Base-by-base conservation (phyloP, 306 rosid species). In the Medicago lupulina region DNA sequence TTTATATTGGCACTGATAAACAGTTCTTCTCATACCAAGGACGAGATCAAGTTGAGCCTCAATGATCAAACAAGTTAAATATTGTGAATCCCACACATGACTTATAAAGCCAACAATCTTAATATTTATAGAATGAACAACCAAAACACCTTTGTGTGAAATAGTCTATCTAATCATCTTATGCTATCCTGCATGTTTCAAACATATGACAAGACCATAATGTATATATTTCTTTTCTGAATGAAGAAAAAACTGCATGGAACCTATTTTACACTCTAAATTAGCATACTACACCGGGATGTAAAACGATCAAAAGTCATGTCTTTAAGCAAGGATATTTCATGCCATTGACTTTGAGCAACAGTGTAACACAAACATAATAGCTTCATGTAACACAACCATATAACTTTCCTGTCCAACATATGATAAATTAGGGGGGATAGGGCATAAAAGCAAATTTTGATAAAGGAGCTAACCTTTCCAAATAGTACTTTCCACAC, bases 401-500 rank as follows among this genome's bases (percentile, higher is more conserved):
- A 50, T 41, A 41, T 49, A 61, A 41, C 61, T 70, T 57, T 53
- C 67, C 14, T 40, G 13, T 79, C 43, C 62, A 65, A 74, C 15
- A 6, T 17, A 19, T 6, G 38, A 46, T 62, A 25, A 59, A 58
- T 59, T 41, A 15, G 2, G 40, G 64, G 70, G n/a, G 4, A 9
- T 12, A 50, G 43, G 62, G 19, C 18, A 71, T 16, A 31, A 40
- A 80, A 57, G 39, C 13, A 54, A 67, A 28, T 15, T 36, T 12
- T 75, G 71, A 43, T 10, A 46, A 46, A 70, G 78, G 28, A 51
- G 63, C 83, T 81, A 63, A 95, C 97, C 96, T 95, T 95, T 78
- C 99, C 99, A 73, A 95, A 95, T 74, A 95, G 76, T 54, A 92
- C 97, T 89, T 95, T 95, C 99, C 99, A 95, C 18, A 95, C 97